A percentile compares a stretch with the other conserved stretches of the same genome.
These are phyloP conservation scores for Aureobasidium sp. DNA, from an alignment of 2,329 filamentous ascomycete species.

Conservation along the genomic window DNA sequence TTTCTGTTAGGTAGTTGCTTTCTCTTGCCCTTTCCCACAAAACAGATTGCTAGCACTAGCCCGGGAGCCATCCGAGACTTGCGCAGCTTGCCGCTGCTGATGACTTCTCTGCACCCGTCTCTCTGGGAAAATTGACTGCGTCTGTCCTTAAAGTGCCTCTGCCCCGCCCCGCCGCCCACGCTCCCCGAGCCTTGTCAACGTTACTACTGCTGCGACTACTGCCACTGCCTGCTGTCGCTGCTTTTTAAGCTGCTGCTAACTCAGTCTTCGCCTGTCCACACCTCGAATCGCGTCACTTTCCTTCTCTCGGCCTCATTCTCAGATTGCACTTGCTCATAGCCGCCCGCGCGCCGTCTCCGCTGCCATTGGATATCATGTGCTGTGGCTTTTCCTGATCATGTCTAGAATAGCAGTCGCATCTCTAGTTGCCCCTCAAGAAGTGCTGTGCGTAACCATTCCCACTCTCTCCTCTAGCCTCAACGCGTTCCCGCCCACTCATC, in stretches of 20 bases:
- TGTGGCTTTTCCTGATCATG: conserved; percentile 15
- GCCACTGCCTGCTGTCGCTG: conserved; percentile 12
- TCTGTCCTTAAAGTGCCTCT: conserved; percentile 15
- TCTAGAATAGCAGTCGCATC: conserved; percentile 18
- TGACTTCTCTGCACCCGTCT: conserved; percentile 16
- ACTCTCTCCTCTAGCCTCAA: not conserved
- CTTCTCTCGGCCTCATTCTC: conserved; percentile 9
- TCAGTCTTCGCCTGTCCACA: conserved; percentile 6
- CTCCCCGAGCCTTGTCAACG: conserved; percentile 11
- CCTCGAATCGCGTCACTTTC: not conserved
- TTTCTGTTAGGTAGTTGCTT: not conserved
- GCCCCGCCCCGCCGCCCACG: conserved; percentile 14
- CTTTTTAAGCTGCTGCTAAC: conserved; percentile 14
- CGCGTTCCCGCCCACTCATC: not conserved
- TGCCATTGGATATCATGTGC: conserved; percentile 14
- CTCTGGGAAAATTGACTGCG: conserved; percentile 13
- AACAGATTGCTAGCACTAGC: conserved; percentile 13
- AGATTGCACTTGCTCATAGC: conserved; percentile 12
- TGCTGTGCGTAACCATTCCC: conserved; percentile 14
- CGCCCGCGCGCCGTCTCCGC: conserved; percentile 7
- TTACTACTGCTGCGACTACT: conserved; percentile 14
- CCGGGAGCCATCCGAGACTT: conserved; percentile 16
- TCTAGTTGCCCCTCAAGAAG: conserved; percentile 16
- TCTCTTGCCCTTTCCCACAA: conserved; percentile 11
- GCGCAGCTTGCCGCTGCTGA: conserved; percentile 15